Conservation (phyloP, 352 stramenopile genomes). For the Phytopythium oedochilum region DNA sequence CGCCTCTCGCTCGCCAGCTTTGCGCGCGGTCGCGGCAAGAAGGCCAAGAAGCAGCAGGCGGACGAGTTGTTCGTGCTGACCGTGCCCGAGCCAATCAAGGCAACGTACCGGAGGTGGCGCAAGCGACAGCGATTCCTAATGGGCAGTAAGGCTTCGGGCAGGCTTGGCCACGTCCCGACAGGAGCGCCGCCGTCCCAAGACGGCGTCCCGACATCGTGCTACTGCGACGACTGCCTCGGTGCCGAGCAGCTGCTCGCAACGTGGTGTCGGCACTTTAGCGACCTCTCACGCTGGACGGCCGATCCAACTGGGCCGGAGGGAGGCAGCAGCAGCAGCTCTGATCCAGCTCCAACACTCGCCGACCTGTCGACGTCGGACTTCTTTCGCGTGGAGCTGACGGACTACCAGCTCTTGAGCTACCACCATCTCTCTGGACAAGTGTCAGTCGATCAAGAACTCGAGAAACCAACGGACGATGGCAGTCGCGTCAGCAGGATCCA, state of each 20-base stretch:
- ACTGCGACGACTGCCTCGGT: constrained; percentile 51
- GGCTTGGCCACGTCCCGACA: constrained; percentile 22
- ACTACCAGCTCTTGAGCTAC: constrained; percentile 16
- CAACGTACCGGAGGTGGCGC: constrained; percentile 36
- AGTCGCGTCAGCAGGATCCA: constrained; percentile 10
- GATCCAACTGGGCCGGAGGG: not conserved
- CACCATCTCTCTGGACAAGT: not conserved
- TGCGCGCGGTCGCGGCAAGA: not conserved
- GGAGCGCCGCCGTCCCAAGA: constrained; percentile 28
- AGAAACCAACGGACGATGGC: not conserved
- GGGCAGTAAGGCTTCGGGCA: not conserved
- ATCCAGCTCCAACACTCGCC: not conserved
- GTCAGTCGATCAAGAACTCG: not conserved
- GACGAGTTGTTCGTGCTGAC: constrained; percentile 30
- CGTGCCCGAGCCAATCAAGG: constrained; percentile 22
- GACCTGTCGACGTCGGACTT: constrained; percentile 21
- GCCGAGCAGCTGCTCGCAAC: constrained; percentile 37
- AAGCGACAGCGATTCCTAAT: constrained; percentile 26
- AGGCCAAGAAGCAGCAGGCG: not conserved
- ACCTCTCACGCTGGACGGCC: constrained; percentile 35
- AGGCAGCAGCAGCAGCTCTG: not conserved
- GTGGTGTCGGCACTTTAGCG: constrained; percentile 50
- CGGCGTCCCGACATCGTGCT: constrained; percentile 36
- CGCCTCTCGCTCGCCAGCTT: constrained; percentile 10
- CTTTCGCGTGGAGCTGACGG: constrained; percentile 24